phyloP scores from a whole-genome alignment of 169 alveolate species.

The Babesia gibsoni region DNA sequence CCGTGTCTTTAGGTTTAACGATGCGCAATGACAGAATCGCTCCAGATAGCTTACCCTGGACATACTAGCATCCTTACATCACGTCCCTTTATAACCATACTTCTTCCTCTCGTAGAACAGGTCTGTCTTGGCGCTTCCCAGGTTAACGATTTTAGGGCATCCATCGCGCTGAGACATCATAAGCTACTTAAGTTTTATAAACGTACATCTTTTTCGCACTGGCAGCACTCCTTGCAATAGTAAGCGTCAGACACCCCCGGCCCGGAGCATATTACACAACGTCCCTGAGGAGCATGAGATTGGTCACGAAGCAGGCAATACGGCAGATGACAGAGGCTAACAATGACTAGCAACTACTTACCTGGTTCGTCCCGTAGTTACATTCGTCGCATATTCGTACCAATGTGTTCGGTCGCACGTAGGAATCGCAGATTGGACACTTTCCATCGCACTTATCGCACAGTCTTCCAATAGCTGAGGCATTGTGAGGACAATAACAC shows the following conservation, averaged over 20 bases:
- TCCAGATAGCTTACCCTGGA: no score
- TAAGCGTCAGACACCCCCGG: slow-evolving; percentile 98
- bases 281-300: slow-evolving; percentile 82
- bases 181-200: neutral
- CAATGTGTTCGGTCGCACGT: slow-evolving; percentile 94
- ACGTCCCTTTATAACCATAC: slow-evolving; percentile 73
- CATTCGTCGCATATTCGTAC: slow-evolving; percentile 99
- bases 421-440: slow-evolving; percentile 99
- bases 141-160: slow-evolving; percentile 97
- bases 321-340: neutral
- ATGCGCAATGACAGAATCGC: no score
- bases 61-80: no score
- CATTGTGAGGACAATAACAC: neutral
- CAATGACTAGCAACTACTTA: slow-evolving; percentile 8
- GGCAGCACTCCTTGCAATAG: slow-evolving; percentile 97
- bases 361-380: slow-evolving; percentile 95
- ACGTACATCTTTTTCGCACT: slow-evolving; percentile 94
- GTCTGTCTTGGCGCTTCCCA: slow-evolving; percentile 98
- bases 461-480: slow-evolving; percentile 92
- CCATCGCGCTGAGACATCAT: slow-evolving; percentile 89
- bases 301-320: no score
- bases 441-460: slow-evolving; percentile 98
- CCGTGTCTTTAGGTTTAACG: no score
- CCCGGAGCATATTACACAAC: slow-evolving; percentile 98
- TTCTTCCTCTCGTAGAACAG: slow-evolving; percentile 95